phyloP scores from a whole-genome alignment of 2,329 filamentous ascomycete species.

The Dothidotthia symphoricarpi region DNA sequence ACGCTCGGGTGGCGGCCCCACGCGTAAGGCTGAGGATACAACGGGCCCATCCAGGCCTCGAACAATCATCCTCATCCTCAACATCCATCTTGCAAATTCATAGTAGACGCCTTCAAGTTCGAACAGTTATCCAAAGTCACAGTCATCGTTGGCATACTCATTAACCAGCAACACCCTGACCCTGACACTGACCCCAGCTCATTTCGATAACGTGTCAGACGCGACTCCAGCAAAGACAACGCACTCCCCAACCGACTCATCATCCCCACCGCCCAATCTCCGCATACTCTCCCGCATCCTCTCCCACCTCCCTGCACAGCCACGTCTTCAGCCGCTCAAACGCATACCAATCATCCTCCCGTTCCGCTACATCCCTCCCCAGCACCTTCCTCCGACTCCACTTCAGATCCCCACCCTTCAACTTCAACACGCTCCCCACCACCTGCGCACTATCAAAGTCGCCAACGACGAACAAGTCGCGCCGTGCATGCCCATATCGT shows the following conservation, averaged over 20 bases:
- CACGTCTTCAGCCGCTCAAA: slow-evolving; percentile 3
- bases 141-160: too few relatives aligned
- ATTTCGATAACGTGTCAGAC: not conserved
- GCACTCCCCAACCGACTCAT: not conserved
- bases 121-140: too few relatives aligned
- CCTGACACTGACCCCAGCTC: too few relatives aligned
- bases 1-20: too few relatives aligned
- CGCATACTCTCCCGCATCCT: not conserved
- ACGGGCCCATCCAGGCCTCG: too few relatives aligned
- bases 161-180: too few relatives aligned
- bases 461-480: not conserved
- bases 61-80: too few relatives aligned
- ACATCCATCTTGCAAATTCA: too few relatives aligned
- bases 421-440: not conserved
- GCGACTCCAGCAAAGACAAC: not conserved
- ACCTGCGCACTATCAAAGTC: slow-evolving; percentile 4
- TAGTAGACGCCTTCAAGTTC: too few relatives aligned
- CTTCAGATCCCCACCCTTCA: slow-evolving; percentile 1
- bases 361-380: not conserved
- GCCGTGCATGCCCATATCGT: not conserved
- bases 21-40: too few relatives aligned
- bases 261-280: not conserved
- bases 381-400: slow-evolving; percentile 1
- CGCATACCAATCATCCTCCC: slow-evolving; percentile 5
- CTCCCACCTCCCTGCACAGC: not conserved